phyloP scores from a whole-genome alignment of 345 rosid species.

The Hirschfeldia incana region DNA sequence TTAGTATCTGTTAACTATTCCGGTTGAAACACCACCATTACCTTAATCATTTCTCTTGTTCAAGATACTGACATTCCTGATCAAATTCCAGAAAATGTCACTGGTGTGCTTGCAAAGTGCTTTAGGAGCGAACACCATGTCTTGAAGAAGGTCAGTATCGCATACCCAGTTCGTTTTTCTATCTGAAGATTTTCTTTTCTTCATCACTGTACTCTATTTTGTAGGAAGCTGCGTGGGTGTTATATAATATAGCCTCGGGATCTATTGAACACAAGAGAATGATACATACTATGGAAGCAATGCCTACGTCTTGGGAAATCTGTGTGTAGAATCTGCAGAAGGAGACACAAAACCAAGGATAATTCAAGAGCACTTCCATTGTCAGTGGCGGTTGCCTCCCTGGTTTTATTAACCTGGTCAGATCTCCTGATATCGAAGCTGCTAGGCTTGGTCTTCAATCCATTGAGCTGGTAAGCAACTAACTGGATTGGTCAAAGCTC shows the following conservation, averaged over 20 bases:
- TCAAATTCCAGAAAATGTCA: constrained; percentile 54
- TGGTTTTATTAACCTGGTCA: constrained; percentile 78
- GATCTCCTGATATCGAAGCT: constrained; percentile 83
- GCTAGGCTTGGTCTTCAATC: constrained; percentile 93
- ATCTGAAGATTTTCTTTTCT: neutral
- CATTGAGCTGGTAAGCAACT: constrained; percentile 82
- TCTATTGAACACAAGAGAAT: constrained; percentile 79
- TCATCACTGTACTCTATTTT: constrained; percentile 11
- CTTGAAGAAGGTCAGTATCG: constrained; percentile 71
- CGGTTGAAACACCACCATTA: constrained; percentile 6
- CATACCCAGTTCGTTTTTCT: neutral
- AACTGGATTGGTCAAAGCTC: constrained; percentile 5
- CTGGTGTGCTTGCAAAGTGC: constrained; percentile 73
- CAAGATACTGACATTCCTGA: constrained; percentile 21
- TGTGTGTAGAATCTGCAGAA: constrained; percentile 82
- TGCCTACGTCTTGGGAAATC: constrained; percentile 87
- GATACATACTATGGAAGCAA: constrained; percentile 69
- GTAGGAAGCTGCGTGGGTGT: constrained; percentile 97
- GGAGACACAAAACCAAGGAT: constrained; percentile 64
- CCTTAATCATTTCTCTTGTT: constrained; percentile 8
- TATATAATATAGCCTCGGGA: constrained; percentile 93
- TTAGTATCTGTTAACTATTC: constrained; percentile 39
- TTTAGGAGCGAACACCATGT: constrained; percentile 89
- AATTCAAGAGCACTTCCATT: constrained; percentile 71
- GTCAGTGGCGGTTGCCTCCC: constrained; percentile 76